Evolutionary conservation across 2,329 filamentous ascomycete genomes (phyloP), one percentile per base, ranked within the genome.

Genomic region (Emmonsia crescens): DNA sequence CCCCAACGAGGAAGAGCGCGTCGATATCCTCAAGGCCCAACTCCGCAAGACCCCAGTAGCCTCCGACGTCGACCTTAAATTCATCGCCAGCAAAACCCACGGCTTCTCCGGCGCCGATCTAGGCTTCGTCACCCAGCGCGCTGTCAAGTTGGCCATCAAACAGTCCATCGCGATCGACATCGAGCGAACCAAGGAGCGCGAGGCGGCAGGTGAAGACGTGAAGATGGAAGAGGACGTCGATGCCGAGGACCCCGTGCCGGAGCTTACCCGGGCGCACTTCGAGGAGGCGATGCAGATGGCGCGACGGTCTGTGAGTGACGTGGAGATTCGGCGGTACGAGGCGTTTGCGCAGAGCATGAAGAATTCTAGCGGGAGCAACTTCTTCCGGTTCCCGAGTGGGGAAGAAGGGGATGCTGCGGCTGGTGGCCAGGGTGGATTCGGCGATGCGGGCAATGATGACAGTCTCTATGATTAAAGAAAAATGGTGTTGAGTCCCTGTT

Each of bases 61-160:
- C 38, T 74, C 79, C 27, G 94, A 99, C 71, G 87, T 99, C 71
- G 87, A 99, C 75, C 82, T 99, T 58, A 79, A 87, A 64, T 97
- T 86, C 83, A 97, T 99, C 74, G 93, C 94, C 60, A 88, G 87
- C 79, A 95, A 96, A 84, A 99, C 94, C 5, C 91, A 99, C 79
- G 94, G 94, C 66, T 99, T 97, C 85, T 97, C 94, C 62, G 94
- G 94, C 92, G 94, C 94, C 73, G 94, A 99, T 89, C 84, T 99
- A 75, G 94, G 94, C 66, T 99, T 97, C 82, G 92, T 99, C 74
- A 96, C 94, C 29, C 94, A 99, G 82, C 91, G 94, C 76, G 94
- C 94, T 60, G 94, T 96, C 82, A 99, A 99, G 86, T 87, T 97
- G 72, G 94, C 94, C 70, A 99, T 99, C 82, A 99, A 99, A 85